phyloP scores from a whole-genome alignment of 1,284 basidiomycete genomes.

The Sporisorium reilianum region DNA sequence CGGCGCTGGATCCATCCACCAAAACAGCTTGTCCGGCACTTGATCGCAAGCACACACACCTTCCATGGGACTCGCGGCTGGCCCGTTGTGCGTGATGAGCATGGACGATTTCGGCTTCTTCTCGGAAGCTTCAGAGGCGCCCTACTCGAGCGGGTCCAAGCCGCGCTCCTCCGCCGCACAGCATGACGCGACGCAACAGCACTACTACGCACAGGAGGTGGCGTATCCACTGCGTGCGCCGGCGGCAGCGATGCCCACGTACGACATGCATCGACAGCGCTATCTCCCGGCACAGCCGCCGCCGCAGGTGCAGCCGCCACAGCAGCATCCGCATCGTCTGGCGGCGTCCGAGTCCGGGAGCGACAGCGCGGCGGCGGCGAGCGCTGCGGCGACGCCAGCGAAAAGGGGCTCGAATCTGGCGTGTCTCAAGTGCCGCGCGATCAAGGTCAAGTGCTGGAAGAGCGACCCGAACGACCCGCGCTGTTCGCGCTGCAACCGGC shows the following conservation, averaged over 20 bases:
- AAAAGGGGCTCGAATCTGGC: slow-evolving; percentile 50
- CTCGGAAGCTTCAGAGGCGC: slow-evolving; percentile 23
- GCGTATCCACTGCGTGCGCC: slow-evolving; percentile 1
- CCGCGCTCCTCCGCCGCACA: not conserved
- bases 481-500: slow-evolving; percentile 42
- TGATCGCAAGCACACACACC: not conserved
- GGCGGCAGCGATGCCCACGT: not conserved
- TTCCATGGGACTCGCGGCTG: slow-evolving; percentile 25
- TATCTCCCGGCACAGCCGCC: slow-evolving; percentile 8
- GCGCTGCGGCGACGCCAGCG: slow-evolving; percentile 10
- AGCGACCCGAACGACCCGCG: slow-evolving; percentile 39
- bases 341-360: slow-evolving; percentile 1
- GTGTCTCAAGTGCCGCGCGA: slow-evolving; percentile 50
- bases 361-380: not conserved
- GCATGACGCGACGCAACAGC: slow-evolving; percentile 2
- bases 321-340: slow-evolving; percentile 20
- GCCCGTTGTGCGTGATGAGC: slow-evolving; percentile 20
- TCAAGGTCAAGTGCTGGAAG: slow-evolving; percentile 54
- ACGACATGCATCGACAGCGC: slow-evolving; percentile 5
- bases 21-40: not conserved
- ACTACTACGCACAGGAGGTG: slow-evolving; percentile 8
- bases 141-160: slow-evolving; percentile 20
- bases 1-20: not conserved
- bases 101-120: slow-evolving; percentile 46
- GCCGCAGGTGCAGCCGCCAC: slow-evolving; percentile 11